Evolutionary conservation across 768 basidiomycete species (phyloP).

Genomic region (Pisolithus tinctorius): DNA sequence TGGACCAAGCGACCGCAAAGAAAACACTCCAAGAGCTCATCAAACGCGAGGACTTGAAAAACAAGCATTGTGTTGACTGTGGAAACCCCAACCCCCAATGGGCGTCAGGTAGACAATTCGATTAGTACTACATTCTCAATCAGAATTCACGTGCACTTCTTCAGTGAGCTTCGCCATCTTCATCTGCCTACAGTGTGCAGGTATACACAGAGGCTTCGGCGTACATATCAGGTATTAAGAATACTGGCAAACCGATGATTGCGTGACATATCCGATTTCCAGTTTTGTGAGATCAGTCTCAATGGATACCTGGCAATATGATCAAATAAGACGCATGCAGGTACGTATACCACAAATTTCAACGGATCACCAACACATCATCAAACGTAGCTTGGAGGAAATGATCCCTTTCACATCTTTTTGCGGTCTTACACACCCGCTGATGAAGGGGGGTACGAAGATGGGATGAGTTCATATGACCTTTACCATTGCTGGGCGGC

Average conservation of each 20-base stretch:
- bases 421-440: constrained; percentile 60
- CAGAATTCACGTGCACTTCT: background rate
- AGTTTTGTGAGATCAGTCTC: constrained; percentile 91
- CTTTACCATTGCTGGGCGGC: constrained; percentile 95
- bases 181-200: constrained; percentile 86
- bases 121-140: background rate
- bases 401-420: constrained; percentile 75
- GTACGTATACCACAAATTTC: constrained; percentile 34
- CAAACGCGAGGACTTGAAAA: constrained; percentile 62
- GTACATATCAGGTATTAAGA: constrained; percentile 76
- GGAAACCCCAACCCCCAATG: constrained; percentile 90
- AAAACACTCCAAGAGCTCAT: constrained; percentile 70
- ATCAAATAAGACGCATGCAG: constrained; percentile 88
- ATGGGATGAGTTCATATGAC: constrained; percentile 56
- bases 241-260: constrained; percentile 2
- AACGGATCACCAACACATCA: constrained; percentile 3
- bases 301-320: constrained; percentile 95
- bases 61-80: constrained; percentile 80
- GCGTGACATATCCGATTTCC: constrained; percentile 8
- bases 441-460: constrained; percentile 64
- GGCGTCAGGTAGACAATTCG: constrained; percentile 60
- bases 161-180: constrained; percentile 72
- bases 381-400: constrained; percentile 70
- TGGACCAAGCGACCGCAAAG: constrained; percentile 60
- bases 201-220: constrained; percentile 83